Percentiles rank a stretch among this genome's conserved stretches.
Conservation (phyloP, 2,329 filamentous ascomycete genomes). For the Nigrospora sphaerica region DNA sequence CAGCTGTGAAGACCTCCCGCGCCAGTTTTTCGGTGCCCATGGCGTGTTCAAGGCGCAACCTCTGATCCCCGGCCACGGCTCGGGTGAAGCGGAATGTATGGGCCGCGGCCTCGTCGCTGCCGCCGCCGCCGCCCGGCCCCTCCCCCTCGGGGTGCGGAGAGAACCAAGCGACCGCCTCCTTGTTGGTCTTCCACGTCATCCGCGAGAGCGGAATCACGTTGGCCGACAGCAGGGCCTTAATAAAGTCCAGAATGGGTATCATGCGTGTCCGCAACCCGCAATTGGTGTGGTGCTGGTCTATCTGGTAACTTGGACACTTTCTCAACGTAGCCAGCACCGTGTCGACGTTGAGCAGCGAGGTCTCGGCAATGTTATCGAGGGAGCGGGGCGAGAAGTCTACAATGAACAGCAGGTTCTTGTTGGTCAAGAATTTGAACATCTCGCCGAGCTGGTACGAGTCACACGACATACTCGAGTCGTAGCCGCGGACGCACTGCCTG, state of each 20-base stretch:
- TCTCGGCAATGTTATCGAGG: conserved; percentile 34
- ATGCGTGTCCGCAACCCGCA: conserved; percentile 63
- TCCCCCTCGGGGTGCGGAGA: conserved; percentile 10
- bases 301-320: conserved; percentile 65
- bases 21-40: conserved; percentile 45
- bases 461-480: conserved; percentile 64
- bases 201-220: conserved; percentile 35
- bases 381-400: conserved; percentile 46
- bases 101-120: conserved; percentile 10
- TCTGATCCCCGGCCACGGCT: conserved; percentile 40
- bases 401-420: conserved; percentile 53
- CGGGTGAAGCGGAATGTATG: conserved; percentile 42
- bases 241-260: conserved; percentile 57
- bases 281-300: conserved; percentile 66
- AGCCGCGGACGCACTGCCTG: conserved; percentile 65
- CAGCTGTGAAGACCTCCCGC: conserved; percentile 46
- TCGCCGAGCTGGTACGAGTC: conserved; percentile 75
- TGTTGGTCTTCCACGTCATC: conserved; percentile 38
- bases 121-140: conserved; percentile 3
- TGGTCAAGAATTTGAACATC: conserved; percentile 64
- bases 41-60: conserved; percentile 39
- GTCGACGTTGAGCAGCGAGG: conserved; percentile 54
- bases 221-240: conserved; percentile 49
- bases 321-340: conserved; percentile 53
- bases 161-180: conserved; percentile 33